Base-by-base conservation (phyloP, 2,329 filamentous ascomycete genomes). In the Cladosporium phlei region DNA sequence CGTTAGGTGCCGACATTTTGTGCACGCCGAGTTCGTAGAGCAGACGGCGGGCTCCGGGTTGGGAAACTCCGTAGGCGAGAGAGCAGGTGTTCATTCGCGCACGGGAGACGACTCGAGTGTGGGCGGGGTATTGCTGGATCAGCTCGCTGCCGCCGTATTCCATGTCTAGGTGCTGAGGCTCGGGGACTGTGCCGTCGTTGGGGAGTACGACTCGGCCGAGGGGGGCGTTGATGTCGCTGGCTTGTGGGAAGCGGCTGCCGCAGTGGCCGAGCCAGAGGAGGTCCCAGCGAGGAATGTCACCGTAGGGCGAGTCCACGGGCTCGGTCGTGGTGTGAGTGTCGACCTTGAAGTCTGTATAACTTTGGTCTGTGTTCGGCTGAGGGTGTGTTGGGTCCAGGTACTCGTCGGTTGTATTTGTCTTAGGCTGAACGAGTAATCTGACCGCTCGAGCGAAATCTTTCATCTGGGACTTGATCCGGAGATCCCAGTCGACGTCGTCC, bases 51-150 rank as follows among this genome's bases (percentile, higher is more conserved):
- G 73, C 73, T 0, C 70, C 71, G n/a, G 54, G 50, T 52, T 69
- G 72, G 22, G 65, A 69, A 27, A 76, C 63, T 0, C 67, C 73
- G 45, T 76, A 76, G 21, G 66, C 73, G 0, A 69, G 58, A 0
- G 67, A 69, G 50, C 69, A 74, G 12, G 66, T 59, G 7, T 67
- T 64, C 2, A 66, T 65, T 37, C 67, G 64, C 2, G 60, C 64
- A 38, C 71, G 51, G 47, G 74, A 71, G 1, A 72, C 65, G 0
- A 71, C 66, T 1, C 74, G 64, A 0, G 70, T 74, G 53, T 75
- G 70, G 10, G 45, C 19, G 3, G 49, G 51, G 38, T 59, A 59
- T 29, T 51, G 27, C 1, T 47, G 34, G 2, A 47, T 30, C 2
- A 58, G 51, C 12, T 53, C 49, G 7, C 27, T 10, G 27, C 52